phyloP scores from a whole-genome alignment of 148 eudicot species.

The Fagopyrum esculentum region DNA sequence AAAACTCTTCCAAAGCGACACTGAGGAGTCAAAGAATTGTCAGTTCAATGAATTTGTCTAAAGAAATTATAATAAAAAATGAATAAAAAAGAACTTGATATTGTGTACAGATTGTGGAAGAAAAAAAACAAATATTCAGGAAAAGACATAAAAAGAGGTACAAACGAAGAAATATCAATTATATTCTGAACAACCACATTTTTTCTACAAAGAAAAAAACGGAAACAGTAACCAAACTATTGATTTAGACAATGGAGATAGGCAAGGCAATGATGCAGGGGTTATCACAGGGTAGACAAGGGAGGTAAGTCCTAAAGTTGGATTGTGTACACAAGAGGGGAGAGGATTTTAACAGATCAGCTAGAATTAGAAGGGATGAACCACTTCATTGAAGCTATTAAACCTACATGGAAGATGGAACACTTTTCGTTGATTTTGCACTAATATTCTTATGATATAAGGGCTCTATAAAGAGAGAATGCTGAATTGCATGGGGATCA shows the following conservation, averaged over 20 bases:
- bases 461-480: neutral
- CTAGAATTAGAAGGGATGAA: neutral
- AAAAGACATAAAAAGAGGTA: neutral
- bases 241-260: neutral
- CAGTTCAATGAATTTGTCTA: neutral
- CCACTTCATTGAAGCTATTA: neutral
- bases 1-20: neutral
- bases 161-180: neutral
- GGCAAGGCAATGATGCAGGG: neutral
- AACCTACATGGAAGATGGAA: neutral
- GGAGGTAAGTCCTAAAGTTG: neutral
- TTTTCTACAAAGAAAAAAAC: neutral
- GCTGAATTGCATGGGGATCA: slow-evolving; percentile 2
- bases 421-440: neutral
- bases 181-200: neutral
- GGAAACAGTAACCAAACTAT: neutral
- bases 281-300: neutral
- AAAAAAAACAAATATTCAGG: neutral
- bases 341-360: neutral
- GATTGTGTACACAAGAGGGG: neutral
- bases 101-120: neutral
- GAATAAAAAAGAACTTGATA: neutral
- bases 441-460: neutral
- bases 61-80: neutral
- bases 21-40: neutral